Percentiles rank a stretch among this genome's conserved stretches.
These are phyloP conservation scores for Amaranthus hypochondriacus DNA, from an alignment of 148 eudicot genomes.

Conservation along the genomic window DNA sequence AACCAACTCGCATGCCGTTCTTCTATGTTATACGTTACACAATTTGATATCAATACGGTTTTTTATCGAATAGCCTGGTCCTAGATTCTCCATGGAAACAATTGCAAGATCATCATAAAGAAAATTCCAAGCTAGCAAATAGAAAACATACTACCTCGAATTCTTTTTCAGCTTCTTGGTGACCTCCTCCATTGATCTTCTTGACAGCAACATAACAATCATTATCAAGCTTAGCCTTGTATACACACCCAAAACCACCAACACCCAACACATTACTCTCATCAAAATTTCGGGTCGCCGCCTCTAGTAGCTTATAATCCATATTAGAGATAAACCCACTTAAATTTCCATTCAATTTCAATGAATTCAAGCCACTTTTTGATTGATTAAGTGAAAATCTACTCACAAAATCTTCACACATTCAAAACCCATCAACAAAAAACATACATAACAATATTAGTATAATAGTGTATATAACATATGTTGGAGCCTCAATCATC, in stretches of 20 bases:
- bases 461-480: no score
- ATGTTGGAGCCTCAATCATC: no score
- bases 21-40: no score
- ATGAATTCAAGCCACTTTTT: conserved; percentile 31
- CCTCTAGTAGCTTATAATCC: conserved; percentile 56
- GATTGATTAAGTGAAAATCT: conserved; percentile 26
- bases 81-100: neutral
- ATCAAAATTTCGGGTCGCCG: conserved; percentile 40
- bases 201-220: conserved; percentile 48
- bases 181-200: conserved; percentile 44
- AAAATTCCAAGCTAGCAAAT: conserved; percentile 3
- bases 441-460: conserved; percentile 11
- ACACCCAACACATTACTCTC: conserved; percentile 46
- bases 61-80: no score
- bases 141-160: conserved; percentile 38
- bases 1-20: no score
- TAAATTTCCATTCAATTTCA: conserved; percentile 24
- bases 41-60: no score
- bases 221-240: conserved; percentile 47
- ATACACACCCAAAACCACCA: conserved; percentile 65
- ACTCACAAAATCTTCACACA: conserved; percentile 25
- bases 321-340: conserved; percentile 31
- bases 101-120: conserved; percentile 3
- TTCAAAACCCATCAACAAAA: conserved; percentile 4
- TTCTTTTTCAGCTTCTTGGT: conserved; percentile 40